Percentiles rank a stretch among this genome's conserved stretches.
phyloP scores from a whole-genome alignment of 192 early-diverging fungal genomes.

The Backusella morwellensis region DNA sequence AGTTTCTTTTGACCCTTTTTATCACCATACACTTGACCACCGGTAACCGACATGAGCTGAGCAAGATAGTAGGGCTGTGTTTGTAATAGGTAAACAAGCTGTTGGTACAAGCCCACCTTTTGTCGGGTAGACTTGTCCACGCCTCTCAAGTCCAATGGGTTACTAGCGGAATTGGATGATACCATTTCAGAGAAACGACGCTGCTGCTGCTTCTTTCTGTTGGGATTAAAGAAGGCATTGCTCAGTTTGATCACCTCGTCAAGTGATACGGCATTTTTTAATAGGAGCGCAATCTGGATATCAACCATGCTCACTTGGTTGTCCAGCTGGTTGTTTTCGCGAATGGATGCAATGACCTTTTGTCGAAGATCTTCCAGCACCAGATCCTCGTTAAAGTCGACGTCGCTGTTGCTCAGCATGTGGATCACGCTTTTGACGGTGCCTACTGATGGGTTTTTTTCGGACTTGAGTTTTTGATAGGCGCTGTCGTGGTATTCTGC shows the following conservation, averaged over 20 bases:
- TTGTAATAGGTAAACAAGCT: slow-evolving; percentile 96
- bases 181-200: slow-evolving; percentile 45
- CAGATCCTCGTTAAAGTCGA: slow-evolving; percentile 94
- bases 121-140: slow-evolving; percentile 85
- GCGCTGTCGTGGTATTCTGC: slow-evolving; percentile 68
- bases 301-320: slow-evolving; percentile 84
- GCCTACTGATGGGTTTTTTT: slow-evolving; percentile 76
- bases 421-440: slow-evolving; percentile 85
- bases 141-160: slow-evolving; percentile 67
- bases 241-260: slow-evolving; percentile 83
- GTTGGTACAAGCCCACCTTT: slow-evolving; percentile 81
- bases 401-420: slow-evolving; percentile 85
- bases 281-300: slow-evolving; percentile 93
- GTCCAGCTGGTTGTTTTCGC: slow-evolving; percentile 83
- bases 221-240: slow-evolving; percentile 21
- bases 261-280: slow-evolving; percentile 93
- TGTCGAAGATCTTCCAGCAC: slow-evolving; percentile 78
- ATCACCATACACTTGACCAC: slow-evolving; percentile 69
- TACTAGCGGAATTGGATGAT: slow-evolving; percentile 19
- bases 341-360: slow-evolving; percentile 82
- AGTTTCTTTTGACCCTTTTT: slow-evolving; percentile 75
- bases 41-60: slow-evolving; percentile 82
- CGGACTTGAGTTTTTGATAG: slow-evolving; percentile 34
- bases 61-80: slow-evolving; percentile 94
- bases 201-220: slow-evolving; percentile 43